Evolutionary conservation across 306 rosid species (phyloP), one percentile per base, ranked within the genome.

Genomic region (Cucurbita pepo): DNA sequence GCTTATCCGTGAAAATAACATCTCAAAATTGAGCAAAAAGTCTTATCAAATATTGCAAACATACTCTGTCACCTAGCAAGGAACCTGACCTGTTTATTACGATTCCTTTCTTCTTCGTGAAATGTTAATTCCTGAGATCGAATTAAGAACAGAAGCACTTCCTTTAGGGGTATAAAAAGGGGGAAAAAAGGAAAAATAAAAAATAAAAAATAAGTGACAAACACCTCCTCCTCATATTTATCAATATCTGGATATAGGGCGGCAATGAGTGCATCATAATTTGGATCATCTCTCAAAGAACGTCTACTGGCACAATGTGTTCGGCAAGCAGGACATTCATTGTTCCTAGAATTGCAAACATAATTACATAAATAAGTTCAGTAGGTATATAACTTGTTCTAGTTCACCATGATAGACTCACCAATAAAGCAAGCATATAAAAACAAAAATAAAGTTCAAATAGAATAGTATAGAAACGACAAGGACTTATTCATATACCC

Each of bases 301-400:
- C 98, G 98, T 62, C 98, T 92, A 76, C 98, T 92, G 79, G 98
- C 96, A 78, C 98, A 92, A 69, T 92, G 98, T 72, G 96, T 90
- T 77, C 98, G 96, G 85, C 98, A 92, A 69, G 96, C 96, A 71
- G 98, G 98, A 59, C 98, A 92, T 80, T 92, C 98, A 77, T 92
- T 92, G 81, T 92, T 92, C 81, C 98, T 92, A 85, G 76, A 77
- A 79, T 56, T 30, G 74, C 56, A 72, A 45, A 71, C 75, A 76
- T n/a, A 56, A 72, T 66, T 37, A 53, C 70, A 75, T 69, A 40
- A 67, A 25, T 69, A 25, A 47, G 21, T 36, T 69, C 37, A 69
- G 48, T 48, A 30, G 25, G 5, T 9, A 69, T 25, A 69, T 4
- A 13, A 50, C 22, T 25, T 50, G 58, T 69, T 67, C 73, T 67